Conservation (phyloP, 805 yeast genomes). For the Suhomyces faveliae region DNA sequence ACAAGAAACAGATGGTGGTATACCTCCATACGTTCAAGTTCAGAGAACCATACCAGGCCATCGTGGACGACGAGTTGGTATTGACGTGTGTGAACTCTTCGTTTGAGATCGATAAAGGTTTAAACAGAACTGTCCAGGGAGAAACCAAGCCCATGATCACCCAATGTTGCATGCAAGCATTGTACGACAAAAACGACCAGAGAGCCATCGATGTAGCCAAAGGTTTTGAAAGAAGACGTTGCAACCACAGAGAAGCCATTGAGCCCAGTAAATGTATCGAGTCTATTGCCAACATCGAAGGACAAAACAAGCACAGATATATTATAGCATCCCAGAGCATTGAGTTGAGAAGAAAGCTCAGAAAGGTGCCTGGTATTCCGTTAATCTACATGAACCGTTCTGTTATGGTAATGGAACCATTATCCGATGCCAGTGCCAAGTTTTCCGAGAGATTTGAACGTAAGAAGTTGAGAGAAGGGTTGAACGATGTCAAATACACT, state of each 20-base stretch:
- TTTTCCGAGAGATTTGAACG: conserved; percentile 51
- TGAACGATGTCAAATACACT: conserved; percentile 60
- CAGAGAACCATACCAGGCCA: conserved; percentile 88
- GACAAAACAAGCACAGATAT: conserved; percentile 86
- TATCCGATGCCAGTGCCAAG: conserved; percentile 63
- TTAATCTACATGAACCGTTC: conserved; percentile 82
- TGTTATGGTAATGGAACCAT: conserved; percentile 95
- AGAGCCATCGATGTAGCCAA: conserved; percentile 80
- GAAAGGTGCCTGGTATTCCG: conserved; percentile 88
- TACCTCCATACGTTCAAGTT: conserved; percentile 85
- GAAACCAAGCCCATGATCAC: conserved; percentile 89
- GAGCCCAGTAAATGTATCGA: conserved; percentile 74
- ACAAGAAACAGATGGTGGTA: conserved; percentile 87
- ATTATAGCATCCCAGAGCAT: conserved; percentile 83
- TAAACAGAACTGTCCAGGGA: conserved; percentile 77
- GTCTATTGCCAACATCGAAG: conserved; percentile 66
- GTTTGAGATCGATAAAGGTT: conserved; percentile 78
- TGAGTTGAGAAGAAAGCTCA: conserved; percentile 61
- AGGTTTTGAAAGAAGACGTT: conserved; percentile 84
- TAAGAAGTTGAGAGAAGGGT: conserved; percentile 70
- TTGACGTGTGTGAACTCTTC: conserved; percentile 62
- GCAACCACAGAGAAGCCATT: conserved; percentile 72
- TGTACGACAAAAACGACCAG: conserved; percentile 71
- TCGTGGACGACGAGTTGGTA: conserved; percentile 80
- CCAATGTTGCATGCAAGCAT: conserved; percentile 88